Evolutionary conservation across 2,329 filamentous ascomycete genomes (phyloP).

Genomic region (Grosmannia penicillata): DNA sequence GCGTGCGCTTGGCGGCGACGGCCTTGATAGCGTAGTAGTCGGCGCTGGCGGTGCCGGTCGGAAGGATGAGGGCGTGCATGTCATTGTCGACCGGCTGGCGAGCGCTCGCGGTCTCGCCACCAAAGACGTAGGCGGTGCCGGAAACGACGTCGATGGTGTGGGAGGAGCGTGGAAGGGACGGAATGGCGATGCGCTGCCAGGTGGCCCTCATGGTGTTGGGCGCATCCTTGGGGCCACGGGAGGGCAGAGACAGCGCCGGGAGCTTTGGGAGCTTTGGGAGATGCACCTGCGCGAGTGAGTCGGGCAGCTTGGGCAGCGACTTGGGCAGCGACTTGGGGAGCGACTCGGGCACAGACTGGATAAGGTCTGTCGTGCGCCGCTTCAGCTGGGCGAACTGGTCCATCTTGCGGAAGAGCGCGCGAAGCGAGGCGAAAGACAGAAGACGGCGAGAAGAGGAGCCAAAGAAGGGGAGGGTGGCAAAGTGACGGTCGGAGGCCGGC

Average conservation of each 20-base stretch:
- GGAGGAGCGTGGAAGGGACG: slow-evolving; percentile 54
- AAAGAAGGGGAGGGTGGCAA: not conserved
- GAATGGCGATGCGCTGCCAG: slow-evolving; percentile 43
- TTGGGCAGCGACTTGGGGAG: slow-evolving; percentile 34
- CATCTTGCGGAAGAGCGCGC: no score
- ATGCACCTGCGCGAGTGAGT: no score
- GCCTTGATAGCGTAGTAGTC: slow-evolving; percentile 46
- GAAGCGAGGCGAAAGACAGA: no score
- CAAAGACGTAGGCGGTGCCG: slow-evolving; percentile 50
- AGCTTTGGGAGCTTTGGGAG: not conserved
- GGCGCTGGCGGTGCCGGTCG: slow-evolving; percentile 38
- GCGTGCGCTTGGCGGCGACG: slow-evolving; percentile 12
- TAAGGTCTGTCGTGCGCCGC: slow-evolving; percentile 38
- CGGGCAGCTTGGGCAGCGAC: slow-evolving; percentile 16
- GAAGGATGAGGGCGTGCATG: slow-evolving; percentile 51
- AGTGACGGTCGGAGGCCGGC: not conserved
- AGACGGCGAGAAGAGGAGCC: not conserved
- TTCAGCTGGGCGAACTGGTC: slow-evolving; percentile 37
- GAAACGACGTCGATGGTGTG: slow-evolving; percentile 51
- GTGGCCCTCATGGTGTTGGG: slow-evolving; percentile 33
- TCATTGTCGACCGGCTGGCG: slow-evolving; percentile 55
- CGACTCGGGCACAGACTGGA: slow-evolving; percentile 12
- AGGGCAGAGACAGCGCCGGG: slow-evolving; percentile 1
- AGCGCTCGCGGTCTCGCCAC: slow-evolving; percentile 48
- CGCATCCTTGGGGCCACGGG: slow-evolving; percentile 6